Conservation (phyloP, 495 filamentous ascomycete species). For the Xylaria castorea region DNA sequence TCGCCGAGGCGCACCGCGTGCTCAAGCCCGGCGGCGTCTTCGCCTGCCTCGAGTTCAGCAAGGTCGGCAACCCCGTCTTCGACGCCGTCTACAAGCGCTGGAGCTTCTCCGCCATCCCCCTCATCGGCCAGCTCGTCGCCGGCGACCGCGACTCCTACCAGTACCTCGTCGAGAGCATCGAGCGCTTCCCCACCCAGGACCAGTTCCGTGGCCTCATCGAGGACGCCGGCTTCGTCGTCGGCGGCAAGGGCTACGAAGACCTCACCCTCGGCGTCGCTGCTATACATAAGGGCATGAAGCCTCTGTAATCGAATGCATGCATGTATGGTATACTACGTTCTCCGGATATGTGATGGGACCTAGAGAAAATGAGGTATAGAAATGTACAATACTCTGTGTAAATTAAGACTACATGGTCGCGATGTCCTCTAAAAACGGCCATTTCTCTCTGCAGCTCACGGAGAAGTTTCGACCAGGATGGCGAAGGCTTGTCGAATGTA, state of each 20-base stretch:
- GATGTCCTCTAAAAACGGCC: neutral
- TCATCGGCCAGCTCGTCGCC: slow-evolving; percentile 95
- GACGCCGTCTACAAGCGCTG: slow-evolving; percentile 93
- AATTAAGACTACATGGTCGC: neutral
- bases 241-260: slow-evolving; percentile 83
- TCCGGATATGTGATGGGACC: neutral
- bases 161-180: slow-evolving; percentile 98
- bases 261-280: slow-evolving; percentile 90
- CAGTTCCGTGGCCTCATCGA: slow-evolving; percentile 87
- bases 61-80: slow-evolving; percentile 74
- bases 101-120: slow-evolving; percentile 91
- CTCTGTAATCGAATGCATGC: slow-evolving; percentile 46
- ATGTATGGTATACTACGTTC: neutral
- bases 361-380: slow-evolving; percentile 6
- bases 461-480: neutral
- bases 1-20: slow-evolving; percentile 83
- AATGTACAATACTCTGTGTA: slow-evolving; percentile 15
- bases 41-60: slow-evolving; percentile 95
- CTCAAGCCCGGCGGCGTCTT: slow-evolving; percentile 95
- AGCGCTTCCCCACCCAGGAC: slow-evolving; percentile 84
- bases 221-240: slow-evolving; percentile 85
- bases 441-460: neutral
- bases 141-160: slow-evolving; percentile 96
- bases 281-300: slow-evolving; percentile 97
- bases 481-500: neutral